Evolutionary conservation across 805 yeast genomes (phyloP).

Genomic region (Candida tallmaniae): DNA sequence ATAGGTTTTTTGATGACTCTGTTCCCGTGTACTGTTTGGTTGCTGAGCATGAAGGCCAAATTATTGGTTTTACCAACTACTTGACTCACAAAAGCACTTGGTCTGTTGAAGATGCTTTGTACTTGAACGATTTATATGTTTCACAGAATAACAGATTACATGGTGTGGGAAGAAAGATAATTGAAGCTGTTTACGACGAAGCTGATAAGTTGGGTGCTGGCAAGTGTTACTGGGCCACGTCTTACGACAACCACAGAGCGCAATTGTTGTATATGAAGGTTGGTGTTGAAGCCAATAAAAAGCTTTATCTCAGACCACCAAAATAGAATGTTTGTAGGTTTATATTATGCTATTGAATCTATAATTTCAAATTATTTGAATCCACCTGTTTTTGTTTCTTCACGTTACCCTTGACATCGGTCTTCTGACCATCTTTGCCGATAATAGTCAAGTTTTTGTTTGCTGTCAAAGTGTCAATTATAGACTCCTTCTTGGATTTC

Average conservation of each 20-base stretch:
- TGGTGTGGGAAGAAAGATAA: slow-evolving; percentile 47
- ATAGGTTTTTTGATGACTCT: slow-evolving; percentile 39
- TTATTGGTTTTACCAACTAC: slow-evolving; percentile 49
- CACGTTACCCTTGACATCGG: slow-evolving; percentile 66
- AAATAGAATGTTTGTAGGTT: neutral
- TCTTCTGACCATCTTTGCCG: slow-evolving; percentile 69
- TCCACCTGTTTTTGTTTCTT: slow-evolving; percentile 34
- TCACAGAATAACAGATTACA: slow-evolving; percentile 31
- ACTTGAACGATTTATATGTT: slow-evolving; percentile 51
- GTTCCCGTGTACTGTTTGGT: slow-evolving; percentile 46
- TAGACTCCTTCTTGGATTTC: slow-evolving; percentile 49
- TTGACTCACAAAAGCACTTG: slow-evolving; percentile 49
- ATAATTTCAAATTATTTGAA: slow-evolving; percentile 11
- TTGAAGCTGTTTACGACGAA: slow-evolving; percentile 43
- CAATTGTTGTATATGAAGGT: slow-evolving; percentile 52
- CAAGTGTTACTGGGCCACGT: slow-evolving; percentile 52
- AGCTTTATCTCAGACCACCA: slow-evolving; percentile 21
- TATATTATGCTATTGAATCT: neutral
- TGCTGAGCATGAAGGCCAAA: slow-evolving; percentile 31
- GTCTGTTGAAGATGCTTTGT: slow-evolving; percentile 41
- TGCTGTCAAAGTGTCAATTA: slow-evolving; percentile 63
- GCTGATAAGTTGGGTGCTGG: slow-evolving; percentile 40
- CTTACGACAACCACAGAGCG: slow-evolving; percentile 50
- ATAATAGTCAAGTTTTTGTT: slow-evolving; percentile 77
- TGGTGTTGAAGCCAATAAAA: slow-evolving; percentile 38